Conservation (phyloP, 2,329 filamentous ascomycete species). For the Thielaviopsis euricoi region DNA sequence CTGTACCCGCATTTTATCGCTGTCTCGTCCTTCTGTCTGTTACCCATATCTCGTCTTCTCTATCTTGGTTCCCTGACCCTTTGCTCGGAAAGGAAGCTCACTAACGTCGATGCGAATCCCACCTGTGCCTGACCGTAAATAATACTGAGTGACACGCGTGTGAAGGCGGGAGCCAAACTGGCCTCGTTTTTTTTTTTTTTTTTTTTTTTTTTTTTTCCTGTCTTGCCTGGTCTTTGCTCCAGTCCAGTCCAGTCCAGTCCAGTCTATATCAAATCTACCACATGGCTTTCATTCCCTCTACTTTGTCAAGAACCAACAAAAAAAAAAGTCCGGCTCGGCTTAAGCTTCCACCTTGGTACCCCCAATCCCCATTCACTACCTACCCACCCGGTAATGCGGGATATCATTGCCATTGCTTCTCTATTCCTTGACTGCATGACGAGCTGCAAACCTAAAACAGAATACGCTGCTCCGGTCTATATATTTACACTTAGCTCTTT, state of each 20-base stretch:
- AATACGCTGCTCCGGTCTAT: neutral
- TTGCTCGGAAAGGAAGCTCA: neutral
- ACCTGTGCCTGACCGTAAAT: neutral
- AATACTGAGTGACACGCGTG: neutral
- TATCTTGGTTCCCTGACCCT: neutral
- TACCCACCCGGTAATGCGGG: too few species aligned
- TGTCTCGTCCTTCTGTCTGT: too few species aligned
- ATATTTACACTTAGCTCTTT: too few species aligned
- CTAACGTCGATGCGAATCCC: neutral
- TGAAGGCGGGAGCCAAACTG: neutral
- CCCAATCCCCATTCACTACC: neutral
- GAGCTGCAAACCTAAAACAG: neutral
- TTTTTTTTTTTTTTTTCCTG: neutral
- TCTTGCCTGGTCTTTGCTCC: too few species aligned
- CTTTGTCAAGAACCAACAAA: too few species aligned
- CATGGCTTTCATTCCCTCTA: too few species aligned
- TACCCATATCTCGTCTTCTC: neutral
- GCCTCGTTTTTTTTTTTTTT: neutral
- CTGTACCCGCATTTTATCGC: too few species aligned
- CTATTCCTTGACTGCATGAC: neutral
- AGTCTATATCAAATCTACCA: too few species aligned
- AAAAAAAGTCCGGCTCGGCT: neutral
- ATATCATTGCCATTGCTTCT: too few species aligned
- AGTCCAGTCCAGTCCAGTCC: neutral
- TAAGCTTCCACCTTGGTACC: neutral